Base-by-base conservation (phyloP, 2,329 filamentous ascomycete species). In the Mycosphaerelloides madeirae region DNA sequence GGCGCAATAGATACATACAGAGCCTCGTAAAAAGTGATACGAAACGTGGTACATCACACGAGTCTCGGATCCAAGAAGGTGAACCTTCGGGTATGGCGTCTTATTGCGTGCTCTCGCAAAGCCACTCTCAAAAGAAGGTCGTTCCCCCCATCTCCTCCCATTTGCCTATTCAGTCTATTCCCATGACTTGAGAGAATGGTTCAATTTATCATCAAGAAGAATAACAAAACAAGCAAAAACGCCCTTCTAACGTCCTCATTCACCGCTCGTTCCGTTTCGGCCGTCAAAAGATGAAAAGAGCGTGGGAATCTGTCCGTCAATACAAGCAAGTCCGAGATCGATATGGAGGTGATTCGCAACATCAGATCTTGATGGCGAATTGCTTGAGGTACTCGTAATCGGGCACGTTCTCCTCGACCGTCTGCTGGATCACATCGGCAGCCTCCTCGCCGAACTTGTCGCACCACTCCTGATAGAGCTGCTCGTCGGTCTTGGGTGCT, bases 321-420 rank as follows among this genome's bases (percentile, higher is more conserved):
- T 11, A 35, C n/a, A 37, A 25, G 34, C 25, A n/a, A n/a, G n/a
- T n/a, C n/a, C 22, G 22, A 25, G 22, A 25, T 9, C 9, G 6
- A 25, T 5, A 25, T 25, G 9, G 22, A 25, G 22, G 9, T 5
- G 22, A 25, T 25, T 25, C 22, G 22, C 9, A 25, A 25, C 6
- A 40, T 49, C 43, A 54, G 22, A 54, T 28, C 45, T 79, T 78
- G 60, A 88, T 74, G 49, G 81, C 81, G 68, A 87, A 93, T 58
- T 80, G 76, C 76, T 85, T 90, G 66, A 93, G 69, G 63, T 90
- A 88, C 67, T 91, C 84, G 65, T 93, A 93, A 62, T 88, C 77
- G 39, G 75, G 72, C 37, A 86, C 70, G 59, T 88, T 90, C 42
- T 77, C 81, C 49, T 86, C 76, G 29, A 90, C 86, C 11, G 78